Evolutionary conservation across 805 yeast species (phyloP).

Genomic region (Ogataea ramenticola): DNA sequence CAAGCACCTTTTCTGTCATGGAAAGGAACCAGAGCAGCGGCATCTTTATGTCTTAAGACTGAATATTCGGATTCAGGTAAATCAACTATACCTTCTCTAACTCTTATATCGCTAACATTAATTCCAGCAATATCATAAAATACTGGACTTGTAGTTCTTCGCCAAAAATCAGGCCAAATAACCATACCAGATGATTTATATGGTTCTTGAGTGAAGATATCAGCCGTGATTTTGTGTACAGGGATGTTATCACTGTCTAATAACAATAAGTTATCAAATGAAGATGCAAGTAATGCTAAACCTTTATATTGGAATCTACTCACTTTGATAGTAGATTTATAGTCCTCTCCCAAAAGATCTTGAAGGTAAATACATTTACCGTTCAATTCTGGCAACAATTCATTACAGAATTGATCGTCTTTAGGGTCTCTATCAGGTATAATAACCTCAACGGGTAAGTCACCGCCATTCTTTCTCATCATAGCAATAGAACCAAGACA

Average conservation of each 20-base stretch:
- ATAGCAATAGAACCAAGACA: conserved; percentile 39
- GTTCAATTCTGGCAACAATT: conserved; percentile 29
- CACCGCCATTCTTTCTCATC: conserved; percentile 43
- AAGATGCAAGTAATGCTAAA: conserved; percentile 34
- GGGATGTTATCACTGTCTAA: conserved; percentile 42
- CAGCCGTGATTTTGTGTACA: conserved; percentile 45
- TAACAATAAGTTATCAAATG: conserved; percentile 39
- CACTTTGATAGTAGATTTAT: conserved; percentile 23
- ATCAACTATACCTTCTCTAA: conserved; percentile 26
- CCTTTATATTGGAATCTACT: conserved; percentile 29
- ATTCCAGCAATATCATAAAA: conserved; percentile 48
- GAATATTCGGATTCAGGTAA: conserved; percentile 14
- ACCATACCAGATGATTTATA: conserved; percentile 40
- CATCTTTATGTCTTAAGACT: conserved; percentile 10
- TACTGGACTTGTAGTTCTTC: conserved; percentile 53
- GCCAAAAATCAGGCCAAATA: conserved; percentile 67
- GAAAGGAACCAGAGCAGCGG: conserved; percentile 29
- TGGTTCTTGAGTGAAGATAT: conserved; percentile 37
- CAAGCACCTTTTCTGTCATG: conserved; percentile 57
- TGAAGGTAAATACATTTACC: conserved; percentile 35
- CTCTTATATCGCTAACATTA: conserved; percentile 26
- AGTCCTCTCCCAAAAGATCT: conserved; percentile 27
- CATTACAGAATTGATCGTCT: conserved; percentile 32
- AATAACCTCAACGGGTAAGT: conserved; percentile 37
- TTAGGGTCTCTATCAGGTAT: conserved; percentile 30